Base-by-base conservation (phyloP, 2,329 filamentous ascomycete species). In the Hypoxylon sp. region DNA sequence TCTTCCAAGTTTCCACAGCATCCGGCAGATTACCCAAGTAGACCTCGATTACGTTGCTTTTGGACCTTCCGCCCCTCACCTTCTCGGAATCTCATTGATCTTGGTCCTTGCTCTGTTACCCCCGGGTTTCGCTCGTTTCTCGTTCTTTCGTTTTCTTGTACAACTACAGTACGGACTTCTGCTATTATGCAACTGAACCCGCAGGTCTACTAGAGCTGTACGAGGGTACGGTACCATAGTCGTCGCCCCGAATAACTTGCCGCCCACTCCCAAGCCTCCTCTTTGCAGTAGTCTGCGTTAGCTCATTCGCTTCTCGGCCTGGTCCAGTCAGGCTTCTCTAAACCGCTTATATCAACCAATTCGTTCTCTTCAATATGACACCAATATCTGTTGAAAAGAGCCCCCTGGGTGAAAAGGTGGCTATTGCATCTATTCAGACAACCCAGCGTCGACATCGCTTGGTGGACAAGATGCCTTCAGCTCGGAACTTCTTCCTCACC, bases 391-490 rank as follows among this genome's bases (percentile, higher is more conserved):
- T 55, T 43, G 55, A 56, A 56, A 55, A 67, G 32, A 56, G 48
- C 46, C 39, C 55, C 47, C 46, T 61, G 32, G 57, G 43, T 48
- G 68, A 70, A 55, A 64, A 65, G 56, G 52, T 46, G 19, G 29
- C 29, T 39, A 45, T 46, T 29, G 27, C 29, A 45, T 52, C 50
- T 29, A 37, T 37, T 21, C 64, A 63, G 47, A 37, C 47, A 21
- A 30, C 30, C 16, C 47, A 50, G 29, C 50, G n/a, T 54, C 60
- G 54, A 27, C 45, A 43, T 56, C 61, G 50, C 50, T 21, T 65
- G 37, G 57, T 50, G 32, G 59, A 65, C 59, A 77, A 69, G 48
- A 83, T 83, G 81, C 75, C 74, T 53, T 78, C 77, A 27, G 65
- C 80, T 51, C 78, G 78, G 56, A 69, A 68, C 43, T 77, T 79